Evolutionary conservation across 257 asterid species (phyloP).

Genomic region (Solanum verrucosum): DNA sequence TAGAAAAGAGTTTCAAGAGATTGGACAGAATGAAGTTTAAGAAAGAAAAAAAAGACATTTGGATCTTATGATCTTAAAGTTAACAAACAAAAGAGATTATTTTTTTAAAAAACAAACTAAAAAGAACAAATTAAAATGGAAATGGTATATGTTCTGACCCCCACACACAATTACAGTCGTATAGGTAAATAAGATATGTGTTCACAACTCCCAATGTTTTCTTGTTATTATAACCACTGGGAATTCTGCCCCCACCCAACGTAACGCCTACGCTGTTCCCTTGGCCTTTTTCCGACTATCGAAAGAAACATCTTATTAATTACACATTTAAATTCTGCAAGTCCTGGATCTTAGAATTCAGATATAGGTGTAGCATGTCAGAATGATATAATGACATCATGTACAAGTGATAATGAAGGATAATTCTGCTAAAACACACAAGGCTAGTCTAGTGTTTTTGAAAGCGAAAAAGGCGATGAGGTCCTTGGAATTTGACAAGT

Average conservation of each 20-base stretch:
- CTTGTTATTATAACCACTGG: neutral
- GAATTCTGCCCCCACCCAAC: neutral
- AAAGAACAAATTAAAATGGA: too few relatives aligned
- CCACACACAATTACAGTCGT: neutral
- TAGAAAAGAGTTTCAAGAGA: too few relatives aligned
- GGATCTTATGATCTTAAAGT: too few relatives aligned
- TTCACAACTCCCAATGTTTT: neutral
- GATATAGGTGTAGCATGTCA: neutral
- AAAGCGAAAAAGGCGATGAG: neutral
- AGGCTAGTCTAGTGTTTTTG: neutral
- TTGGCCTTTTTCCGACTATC: neutral
- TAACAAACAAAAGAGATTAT: too few relatives aligned
- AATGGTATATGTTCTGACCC: neutral
- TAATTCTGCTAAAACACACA: neutral
- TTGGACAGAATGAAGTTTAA: too few relatives aligned
- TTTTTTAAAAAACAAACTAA: too few relatives aligned
- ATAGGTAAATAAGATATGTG: neutral
- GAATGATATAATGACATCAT: neutral
- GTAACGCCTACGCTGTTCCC: neutral
- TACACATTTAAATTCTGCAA: neutral
- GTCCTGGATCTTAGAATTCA: neutral
- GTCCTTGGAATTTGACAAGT: neutral
- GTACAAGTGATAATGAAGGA: neutral
- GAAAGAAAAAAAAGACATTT: too few relatives aligned
- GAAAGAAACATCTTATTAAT: neutral